These are phyloP conservation scores for Lactifluus volemus DNA, from an alignment of 768 basidiomycete genomes.

Conservation along the genomic window DNA sequence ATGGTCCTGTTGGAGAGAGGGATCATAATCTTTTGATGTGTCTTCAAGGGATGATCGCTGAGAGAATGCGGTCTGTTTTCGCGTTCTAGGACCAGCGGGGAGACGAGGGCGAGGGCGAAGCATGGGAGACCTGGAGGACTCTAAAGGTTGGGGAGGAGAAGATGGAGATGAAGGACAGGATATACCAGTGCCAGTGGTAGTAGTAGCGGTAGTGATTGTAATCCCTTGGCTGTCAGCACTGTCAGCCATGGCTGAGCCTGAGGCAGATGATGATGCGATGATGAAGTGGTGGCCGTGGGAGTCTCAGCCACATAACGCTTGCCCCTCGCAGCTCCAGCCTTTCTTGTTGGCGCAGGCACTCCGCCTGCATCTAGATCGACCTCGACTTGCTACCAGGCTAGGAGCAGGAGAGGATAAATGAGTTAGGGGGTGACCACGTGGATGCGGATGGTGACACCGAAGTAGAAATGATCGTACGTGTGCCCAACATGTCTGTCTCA, in stretches of 20 bases:
- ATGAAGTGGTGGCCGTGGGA: too few relatives aligned
- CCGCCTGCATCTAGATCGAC: too few relatives aligned
- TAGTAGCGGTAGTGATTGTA: background rate
- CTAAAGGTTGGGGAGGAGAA: background rate
- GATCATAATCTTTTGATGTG: background rate
- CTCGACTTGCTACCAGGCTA: too few relatives aligned
- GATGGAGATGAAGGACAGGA: background rate
- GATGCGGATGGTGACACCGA: too few relatives aligned
- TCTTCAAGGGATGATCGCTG: background rate
- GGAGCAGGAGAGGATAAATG: too few relatives aligned
- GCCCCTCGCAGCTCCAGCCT: too few relatives aligned
- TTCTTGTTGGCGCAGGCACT: too few relatives aligned
- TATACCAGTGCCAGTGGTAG: background rate
- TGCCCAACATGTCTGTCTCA: too few relatives aligned
- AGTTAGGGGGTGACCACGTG: too few relatives aligned
- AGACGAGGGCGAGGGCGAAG: conserved; percentile 12
- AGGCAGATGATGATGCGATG: background rate
- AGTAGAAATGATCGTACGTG: too few relatives aligned
- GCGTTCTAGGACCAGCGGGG: conserved; percentile 13
- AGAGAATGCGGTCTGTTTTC: background rate
- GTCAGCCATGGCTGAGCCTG: background rate
- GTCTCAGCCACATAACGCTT: too few relatives aligned
- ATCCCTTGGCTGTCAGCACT: background rate
- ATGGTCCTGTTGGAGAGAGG: background rate
- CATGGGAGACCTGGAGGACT: background rate